A percentile compares a stretch with the other conserved stretches of the same genome.
phyloP scores from a whole-genome alignment of 2,329 filamentous ascomycete species.

The Penicillium sp. region DNA sequence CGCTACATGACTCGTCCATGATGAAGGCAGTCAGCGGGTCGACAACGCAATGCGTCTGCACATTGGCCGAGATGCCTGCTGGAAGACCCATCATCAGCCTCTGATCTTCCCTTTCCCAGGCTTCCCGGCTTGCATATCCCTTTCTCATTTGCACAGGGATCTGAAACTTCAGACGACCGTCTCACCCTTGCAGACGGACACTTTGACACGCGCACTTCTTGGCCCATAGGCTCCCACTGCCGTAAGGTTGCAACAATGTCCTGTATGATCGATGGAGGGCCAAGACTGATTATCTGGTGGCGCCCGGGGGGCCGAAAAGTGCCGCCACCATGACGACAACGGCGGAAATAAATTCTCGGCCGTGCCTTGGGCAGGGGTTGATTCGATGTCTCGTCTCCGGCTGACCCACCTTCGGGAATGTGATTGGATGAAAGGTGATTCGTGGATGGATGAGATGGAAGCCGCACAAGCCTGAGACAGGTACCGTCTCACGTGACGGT shows the following conservation, averaged over 20 bases:
- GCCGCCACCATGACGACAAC: conserved; percentile 20
- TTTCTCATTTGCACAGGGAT: neutral
- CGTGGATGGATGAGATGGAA: neutral
- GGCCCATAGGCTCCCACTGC: neutral
- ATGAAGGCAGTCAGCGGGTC: conserved; percentile 19
- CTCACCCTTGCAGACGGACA: neutral
- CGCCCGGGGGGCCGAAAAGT: conserved; percentile 11
- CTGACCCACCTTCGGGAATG: neutral
- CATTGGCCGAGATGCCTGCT: conserved; percentile 16
- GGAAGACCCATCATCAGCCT: conserved; percentile 15
- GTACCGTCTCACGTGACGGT: neutral
- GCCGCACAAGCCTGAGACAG: neutral
- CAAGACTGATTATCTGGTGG: conserved; percentile 6
- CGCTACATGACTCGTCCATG: conserved; percentile 21
- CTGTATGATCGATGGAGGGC: neutral
- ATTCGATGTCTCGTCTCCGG: neutral
- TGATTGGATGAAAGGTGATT: conserved; percentile 9
- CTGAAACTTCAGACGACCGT: neutral
- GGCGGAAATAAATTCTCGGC: conserved; percentile 19
- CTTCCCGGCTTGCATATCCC: conserved; percentile 8
- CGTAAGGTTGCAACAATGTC: neutral
- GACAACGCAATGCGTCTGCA: conserved; percentile 15
- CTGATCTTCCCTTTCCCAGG: conserved; percentile 4
- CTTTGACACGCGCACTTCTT: neutral
- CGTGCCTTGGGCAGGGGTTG: conserved; percentile 15